phyloP scores from a whole-genome alignment of 257 asterid genomes.

The Ilex aquifolium region DNA sequence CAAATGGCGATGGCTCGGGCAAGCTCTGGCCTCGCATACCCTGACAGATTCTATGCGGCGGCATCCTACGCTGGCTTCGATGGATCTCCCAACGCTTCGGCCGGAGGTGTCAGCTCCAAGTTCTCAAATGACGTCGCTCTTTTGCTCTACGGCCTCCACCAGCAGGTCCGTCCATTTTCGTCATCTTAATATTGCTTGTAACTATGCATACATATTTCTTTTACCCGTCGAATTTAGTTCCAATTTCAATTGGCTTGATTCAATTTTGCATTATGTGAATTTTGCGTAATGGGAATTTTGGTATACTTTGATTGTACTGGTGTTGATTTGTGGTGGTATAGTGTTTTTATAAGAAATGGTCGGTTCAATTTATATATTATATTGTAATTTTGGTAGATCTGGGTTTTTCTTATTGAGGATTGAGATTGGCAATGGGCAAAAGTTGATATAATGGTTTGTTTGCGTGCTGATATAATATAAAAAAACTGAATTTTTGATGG shows the following conservation, averaged over 20 bases:
- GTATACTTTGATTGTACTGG: neutral
- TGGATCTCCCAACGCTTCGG: constrained; percentile 66
- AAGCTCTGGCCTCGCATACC: constrained; percentile 85
- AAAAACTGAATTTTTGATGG: too few relatives aligned
- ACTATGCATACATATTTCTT: neutral
- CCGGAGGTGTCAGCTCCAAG: constrained; percentile 67
- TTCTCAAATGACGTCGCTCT: constrained; percentile 78
- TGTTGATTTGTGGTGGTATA: neutral
- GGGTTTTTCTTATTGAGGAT: neutral
- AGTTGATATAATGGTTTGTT: neutral
- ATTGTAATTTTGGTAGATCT: neutral
- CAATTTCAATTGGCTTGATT: constrained; percentile 1
- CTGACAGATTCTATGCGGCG: constrained; percentile 91
- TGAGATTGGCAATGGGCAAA: too few relatives aligned
- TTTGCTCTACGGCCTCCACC: constrained; percentile 84
- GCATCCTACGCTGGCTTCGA: constrained; percentile 85
- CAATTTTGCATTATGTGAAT: constrained; percentile 3
- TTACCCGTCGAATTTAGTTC: too few relatives aligned
- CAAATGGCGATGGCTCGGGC: constrained; percentile 54
- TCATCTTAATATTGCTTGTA: neutral
- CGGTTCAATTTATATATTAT: too few relatives aligned
- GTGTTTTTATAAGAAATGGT: neutral
- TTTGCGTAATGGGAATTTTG: constrained; percentile 1
- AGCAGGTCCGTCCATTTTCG: constrained; percentile 51
- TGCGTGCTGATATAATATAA: neutral